Evolutionary conservation across 805 yeast species (phyloP), one percentile per base, ranked within the genome.

Genomic region (Saccharomycopsis amapae): DNA sequence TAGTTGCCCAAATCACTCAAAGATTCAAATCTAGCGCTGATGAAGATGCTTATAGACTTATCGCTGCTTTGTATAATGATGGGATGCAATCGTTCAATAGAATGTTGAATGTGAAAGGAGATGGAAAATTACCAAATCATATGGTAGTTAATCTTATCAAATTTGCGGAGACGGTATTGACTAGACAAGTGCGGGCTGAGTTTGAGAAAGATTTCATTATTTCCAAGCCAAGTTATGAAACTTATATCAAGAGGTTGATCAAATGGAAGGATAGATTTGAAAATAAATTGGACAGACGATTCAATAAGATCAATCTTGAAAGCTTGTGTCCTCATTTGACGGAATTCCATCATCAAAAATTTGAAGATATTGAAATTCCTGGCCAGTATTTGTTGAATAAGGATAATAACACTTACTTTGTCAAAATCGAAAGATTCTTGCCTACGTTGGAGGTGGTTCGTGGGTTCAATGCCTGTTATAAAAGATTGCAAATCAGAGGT

Each of bases 301-400:
- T 87, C 46, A 76, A 80, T 24, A 76, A 78, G 55, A 84, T 88
- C 41, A 84, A 88, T 55, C 65, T 93, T 52, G 98, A 93, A 64
- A 79, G 88, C 47, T 71, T 93, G 52, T 88, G 97, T 57, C 96
- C 97, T 13, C 97, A 90, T 56, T 71, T 93, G 62, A 83, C 95
- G 60, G 96, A 89, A 60, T 93, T 94, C 77, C 98, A 93, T 64
- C 96, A 93, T 62, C 97, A 93, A 62, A 90, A 88, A 64, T 93
- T 93, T 60, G 99, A 93, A 62, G 98, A 93, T 41, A 86, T 93
- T 48, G 98, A 93, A 62, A 80, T 93, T 48, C 98, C 98, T 0
- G 98, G 99, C 1, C 99, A 93, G 60, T 93, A 93, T 58, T 67
- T 89, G 59, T 69, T 87, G 66, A 85, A 86, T 61, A 84, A 81